A percentile compares a stretch with the other conserved stretches of the same genome.
Evolutionary conservation across 2,329 filamentous ascomycete genomes (phyloP).

Genomic region (Sarocladiaceae sp.): DNA sequence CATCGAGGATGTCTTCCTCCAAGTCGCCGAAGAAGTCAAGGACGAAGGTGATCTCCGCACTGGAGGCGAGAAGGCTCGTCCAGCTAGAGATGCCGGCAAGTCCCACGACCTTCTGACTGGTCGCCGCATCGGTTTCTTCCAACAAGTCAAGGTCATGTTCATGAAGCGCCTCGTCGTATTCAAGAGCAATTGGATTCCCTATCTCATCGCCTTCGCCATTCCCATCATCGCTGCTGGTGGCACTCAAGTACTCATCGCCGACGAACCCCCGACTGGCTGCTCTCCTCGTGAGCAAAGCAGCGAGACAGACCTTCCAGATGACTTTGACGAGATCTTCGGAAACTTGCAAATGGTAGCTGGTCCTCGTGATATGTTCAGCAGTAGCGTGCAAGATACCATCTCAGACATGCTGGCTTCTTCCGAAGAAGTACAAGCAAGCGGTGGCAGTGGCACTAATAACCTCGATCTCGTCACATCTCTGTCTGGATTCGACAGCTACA

Average conservation of each 20-base stretch:
- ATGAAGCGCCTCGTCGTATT: conserved; percentile 62
- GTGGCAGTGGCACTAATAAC: conserved; percentile 13
- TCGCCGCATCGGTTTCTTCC: conserved; percentile 50
- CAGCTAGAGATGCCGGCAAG: background rate
- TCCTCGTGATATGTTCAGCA: conserved; percentile 5
- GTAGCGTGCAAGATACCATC: background rate
- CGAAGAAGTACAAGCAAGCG: background rate
- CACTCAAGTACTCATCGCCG: conserved; percentile 66
- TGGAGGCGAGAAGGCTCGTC: background rate
- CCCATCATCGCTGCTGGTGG: conserved; percentile 72
- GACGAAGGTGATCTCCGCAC: conserved; percentile 10
- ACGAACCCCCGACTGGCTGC: conserved; percentile 46
- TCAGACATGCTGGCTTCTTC: background rate
- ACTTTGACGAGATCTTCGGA: conserved; percentile 17
- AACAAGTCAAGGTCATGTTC: conserved; percentile 60
- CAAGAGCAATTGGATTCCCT: conserved; percentile 55
- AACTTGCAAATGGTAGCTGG: conserved; percentile 17
- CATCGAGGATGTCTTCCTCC: conserved; percentile 69
- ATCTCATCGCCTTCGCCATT: conserved; percentile 66
- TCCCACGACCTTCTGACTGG: conserved; percentile 43
- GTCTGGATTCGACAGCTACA: conserved; percentile 60
- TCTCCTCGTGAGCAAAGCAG: conserved; percentile 20
- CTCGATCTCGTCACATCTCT: conserved; percentile 40
- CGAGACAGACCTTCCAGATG: conserved; percentile 14
- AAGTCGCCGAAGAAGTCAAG: conserved; percentile 50